phyloP scores from a whole-genome alignment of 495 filamentous ascomycete genomes.

The Podospora pseudopauciseta region DNA sequence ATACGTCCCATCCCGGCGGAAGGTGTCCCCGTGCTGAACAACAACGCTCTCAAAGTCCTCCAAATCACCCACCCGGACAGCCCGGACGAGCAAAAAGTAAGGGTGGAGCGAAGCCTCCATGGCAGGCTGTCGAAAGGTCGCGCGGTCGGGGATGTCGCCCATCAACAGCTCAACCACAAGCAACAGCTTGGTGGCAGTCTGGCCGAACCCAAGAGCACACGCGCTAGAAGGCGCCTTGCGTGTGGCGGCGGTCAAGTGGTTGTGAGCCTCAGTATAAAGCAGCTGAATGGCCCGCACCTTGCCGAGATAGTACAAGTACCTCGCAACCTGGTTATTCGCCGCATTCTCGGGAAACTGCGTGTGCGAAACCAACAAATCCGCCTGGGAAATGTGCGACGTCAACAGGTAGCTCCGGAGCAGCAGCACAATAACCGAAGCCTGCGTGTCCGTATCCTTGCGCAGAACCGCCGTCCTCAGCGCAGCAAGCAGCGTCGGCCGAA shows the following conservation, averaged over 20 bases:
- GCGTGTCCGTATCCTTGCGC: conserved; percentile 92
- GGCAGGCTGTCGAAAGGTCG: conserved; percentile 81
- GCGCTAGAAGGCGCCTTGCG: conserved; percentile 89
- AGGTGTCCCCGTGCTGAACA: conserved; percentile 71
- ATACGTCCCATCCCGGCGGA: conserved; percentile 92
- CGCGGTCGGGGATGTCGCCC: conserved; percentile 96
- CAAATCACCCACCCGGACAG: conserved; percentile 90
- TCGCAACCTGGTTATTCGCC: conserved; percentile 94
- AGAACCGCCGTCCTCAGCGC: conserved; percentile 91
- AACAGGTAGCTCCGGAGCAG: conserved; percentile 94
- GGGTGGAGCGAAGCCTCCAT: conserved; percentile 84
- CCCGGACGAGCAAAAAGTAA: conserved; percentile 89
- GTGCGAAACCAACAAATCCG: conserved; percentile 90
- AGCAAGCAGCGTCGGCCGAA: conserved; percentile 79
- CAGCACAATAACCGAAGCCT: conserved; percentile 89
- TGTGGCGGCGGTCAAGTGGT: conserved; percentile 84
- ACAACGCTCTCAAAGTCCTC: conserved; percentile 86
- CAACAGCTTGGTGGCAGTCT: conserved; percentile 88
- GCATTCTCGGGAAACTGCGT: conserved; percentile 90
- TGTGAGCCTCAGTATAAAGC: conserved; percentile 94
- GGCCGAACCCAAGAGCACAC: conserved; percentile 88
- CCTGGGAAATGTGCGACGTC: conserved; percentile 95
- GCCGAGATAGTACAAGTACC: conserved; percentile 93
- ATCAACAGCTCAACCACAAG: conserved; percentile 95
- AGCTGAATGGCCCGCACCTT: conserved; percentile 95